A percentile compares a stretch with the other conserved stretches of the same genome.
Evolutionary conservation across 148 eudicot genomes (phyloP).

Genomic region (Rhododendron williamsianum): DNA sequence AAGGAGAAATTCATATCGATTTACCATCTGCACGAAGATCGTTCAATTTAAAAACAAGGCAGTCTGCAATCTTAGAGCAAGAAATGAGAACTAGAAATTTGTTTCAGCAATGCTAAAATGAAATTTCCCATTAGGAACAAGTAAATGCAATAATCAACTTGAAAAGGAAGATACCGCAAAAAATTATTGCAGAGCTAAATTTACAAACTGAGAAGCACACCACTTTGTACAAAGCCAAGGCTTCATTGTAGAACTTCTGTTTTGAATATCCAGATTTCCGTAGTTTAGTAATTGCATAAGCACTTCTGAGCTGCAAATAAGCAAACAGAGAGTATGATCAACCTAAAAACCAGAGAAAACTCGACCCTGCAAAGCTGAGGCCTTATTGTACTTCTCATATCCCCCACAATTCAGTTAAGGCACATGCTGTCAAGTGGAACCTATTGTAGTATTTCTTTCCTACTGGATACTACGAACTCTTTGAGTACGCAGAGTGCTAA

Average conservation of each 20-base stretch:
- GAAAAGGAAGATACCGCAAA: neutral
- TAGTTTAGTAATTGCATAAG: constrained; percentile 72
- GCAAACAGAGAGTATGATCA: constrained; percentile 4
- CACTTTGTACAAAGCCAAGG: constrained; percentile 74
- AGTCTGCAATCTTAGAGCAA: neutral
- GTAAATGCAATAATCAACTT: neutral
- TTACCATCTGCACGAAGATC: neutral
- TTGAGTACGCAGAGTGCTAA: neutral
- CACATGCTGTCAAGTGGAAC: neutral
- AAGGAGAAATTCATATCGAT: neutral
- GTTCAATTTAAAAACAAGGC: neutral
- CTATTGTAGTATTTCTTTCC: neutral
- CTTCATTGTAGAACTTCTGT: constrained; percentile 72
- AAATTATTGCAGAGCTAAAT: neutral
- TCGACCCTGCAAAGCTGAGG: constrained; percentile 4
- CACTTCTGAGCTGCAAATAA: constrained; percentile 79
- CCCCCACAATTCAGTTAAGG: neutral
- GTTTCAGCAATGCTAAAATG: neutral
- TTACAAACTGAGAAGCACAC: constrained; percentile 24
- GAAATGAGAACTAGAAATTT: neutral
- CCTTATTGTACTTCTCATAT: neutral
- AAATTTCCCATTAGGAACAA: neutral
- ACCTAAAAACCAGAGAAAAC: neutral
- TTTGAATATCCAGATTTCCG: constrained; percentile 86
- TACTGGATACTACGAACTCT: neutral